Conservation (phyloP, 1,284 basidiomycete genomes). For the Cryptococcus sp. region DNA sequence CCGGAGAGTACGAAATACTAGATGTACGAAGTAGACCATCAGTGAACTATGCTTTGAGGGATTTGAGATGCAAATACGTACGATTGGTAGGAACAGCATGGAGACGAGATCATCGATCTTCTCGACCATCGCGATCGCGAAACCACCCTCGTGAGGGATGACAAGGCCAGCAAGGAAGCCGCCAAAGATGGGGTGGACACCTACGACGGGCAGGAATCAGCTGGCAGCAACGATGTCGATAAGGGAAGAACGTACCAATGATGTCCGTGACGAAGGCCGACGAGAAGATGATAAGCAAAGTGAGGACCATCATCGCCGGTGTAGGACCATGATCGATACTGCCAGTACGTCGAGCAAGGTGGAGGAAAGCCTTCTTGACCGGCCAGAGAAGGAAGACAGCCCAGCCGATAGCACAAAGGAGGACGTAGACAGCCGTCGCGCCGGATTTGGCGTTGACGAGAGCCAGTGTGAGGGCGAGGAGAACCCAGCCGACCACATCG, state of each 20-base stretch:
- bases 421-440: constrained; percentile 74
- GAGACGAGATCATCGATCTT: constrained; percentile 74
- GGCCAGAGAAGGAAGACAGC: constrained; percentile 76
- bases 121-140: constrained; percentile 72
- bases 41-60: constrained; percentile 70
- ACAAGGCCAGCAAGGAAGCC: constrained; percentile 86
- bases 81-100: constrained; percentile 75
- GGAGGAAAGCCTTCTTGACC: constrained; percentile 63
- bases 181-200: constrained; percentile 77
- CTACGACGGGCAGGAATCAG: constrained; percentile 13
- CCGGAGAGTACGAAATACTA: constrained; percentile 84
- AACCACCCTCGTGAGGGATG: constrained; percentile 84
- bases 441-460: constrained; percentile 71
- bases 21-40: constrained; percentile 60
- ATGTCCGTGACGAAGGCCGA: constrained; percentile 87
- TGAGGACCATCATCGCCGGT: constrained; percentile 73
- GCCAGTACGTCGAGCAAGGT: constrained; percentile 76
- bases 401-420: constrained; percentile 81
- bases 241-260: constrained; percentile 62
- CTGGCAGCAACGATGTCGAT: constrained; percentile 22
- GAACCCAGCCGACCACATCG: constrained; percentile 69
- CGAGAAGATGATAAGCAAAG: constrained; percentile 71
- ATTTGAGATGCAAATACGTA: constrained; percentile 60
- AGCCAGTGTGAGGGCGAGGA: constrained; percentile 79
- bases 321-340: constrained; percentile 73